These are phyloP conservation scores for Ascoidea rubescens DNA, from an alignment of 805 yeast species.

Conservation along the genomic window DNA sequence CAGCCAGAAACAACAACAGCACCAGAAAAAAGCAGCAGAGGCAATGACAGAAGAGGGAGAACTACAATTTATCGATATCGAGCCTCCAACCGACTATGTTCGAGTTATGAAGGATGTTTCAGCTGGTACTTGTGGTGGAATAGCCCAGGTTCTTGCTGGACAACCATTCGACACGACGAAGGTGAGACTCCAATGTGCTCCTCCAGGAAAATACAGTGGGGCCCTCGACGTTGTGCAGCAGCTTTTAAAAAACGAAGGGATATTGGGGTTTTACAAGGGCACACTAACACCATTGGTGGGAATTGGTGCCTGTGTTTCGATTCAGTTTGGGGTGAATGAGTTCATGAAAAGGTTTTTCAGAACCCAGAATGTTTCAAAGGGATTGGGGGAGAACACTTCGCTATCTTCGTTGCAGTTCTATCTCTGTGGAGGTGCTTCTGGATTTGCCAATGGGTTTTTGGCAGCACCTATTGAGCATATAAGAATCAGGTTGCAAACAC, in stretches of 20 bases:
- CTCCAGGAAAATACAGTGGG: slow-evolving; percentile 59
- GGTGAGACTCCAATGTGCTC: slow-evolving; percentile 81
- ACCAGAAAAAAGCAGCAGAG: too few relatives aligned
- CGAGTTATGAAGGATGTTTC: slow-evolving; percentile 62
- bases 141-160: slow-evolving; percentile 89
- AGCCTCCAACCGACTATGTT: slow-evolving; percentile 4
- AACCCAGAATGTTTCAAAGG: slow-evolving; percentile 23
- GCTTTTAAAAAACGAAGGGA: slow-evolving; percentile 69
- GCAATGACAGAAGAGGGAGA: too few relatives aligned
- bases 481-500: slow-evolving; percentile 88
- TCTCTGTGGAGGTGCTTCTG: slow-evolving; percentile 81
- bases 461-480: slow-evolving; percentile 94
- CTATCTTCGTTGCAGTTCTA: slow-evolving; percentile 58
- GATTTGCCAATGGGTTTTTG: slow-evolving; percentile 74
- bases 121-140: slow-evolving; percentile 92
- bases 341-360: slow-evolving; percentile 73
- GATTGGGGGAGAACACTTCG: slow-evolving; percentile 17
- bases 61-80: slow-evolving; percentile 1
- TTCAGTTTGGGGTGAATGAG: slow-evolving; percentile 92
- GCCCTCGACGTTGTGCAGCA: slow-evolving; percentile 67
- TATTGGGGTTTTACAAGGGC: slow-evolving; percentile 81
- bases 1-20: too few relatives aligned
- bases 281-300: slow-evolving; percentile 88
- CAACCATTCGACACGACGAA: slow-evolving; percentile 95
- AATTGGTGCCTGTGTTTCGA: slow-evolving; percentile 95